Percentiles rank a stretch among this genome's conserved stretches.
phyloP scores from a whole-genome alignment of 768 basidiomycete genomes.

The Tephrocybe rancida region DNA sequence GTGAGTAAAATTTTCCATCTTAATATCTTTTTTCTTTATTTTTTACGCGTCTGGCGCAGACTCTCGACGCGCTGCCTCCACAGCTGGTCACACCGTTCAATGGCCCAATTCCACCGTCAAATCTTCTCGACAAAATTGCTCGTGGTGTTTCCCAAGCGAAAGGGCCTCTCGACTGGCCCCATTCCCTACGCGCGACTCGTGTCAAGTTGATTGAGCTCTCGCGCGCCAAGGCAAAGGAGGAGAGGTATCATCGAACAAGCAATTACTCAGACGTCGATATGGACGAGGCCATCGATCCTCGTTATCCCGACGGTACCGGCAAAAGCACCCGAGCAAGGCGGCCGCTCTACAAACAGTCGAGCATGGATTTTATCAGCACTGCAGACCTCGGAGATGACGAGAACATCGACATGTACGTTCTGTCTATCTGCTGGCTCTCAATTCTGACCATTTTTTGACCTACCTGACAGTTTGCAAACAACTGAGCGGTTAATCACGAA shows the following conservation, averaged over 20 bases:
- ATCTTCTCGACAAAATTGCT: conserved; percentile 86
- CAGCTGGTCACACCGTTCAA: conserved; percentile 89
- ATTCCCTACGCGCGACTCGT: conserved; percentile 81
- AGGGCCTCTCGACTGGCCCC: conserved; percentile 79
- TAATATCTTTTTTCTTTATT: conserved; percentile 13
- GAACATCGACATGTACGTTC: conserved; percentile 62
- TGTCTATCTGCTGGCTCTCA: conserved; percentile 11
- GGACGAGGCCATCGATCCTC: conserved; percentile 34
- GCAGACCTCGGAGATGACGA: conserved; percentile 53
- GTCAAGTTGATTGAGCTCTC: conserved; percentile 81
- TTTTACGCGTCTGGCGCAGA: conserved; percentile 41
- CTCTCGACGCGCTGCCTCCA: conserved; percentile 79
- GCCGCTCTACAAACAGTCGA: conserved; percentile 77
- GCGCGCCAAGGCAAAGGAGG: conserved; percentile 66
- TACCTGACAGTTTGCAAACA: conserved; percentile 69
- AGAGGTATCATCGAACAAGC: conserved; percentile 49
- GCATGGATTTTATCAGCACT: conserved; percentile 82
- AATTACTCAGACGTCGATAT: conserved; percentile 38
- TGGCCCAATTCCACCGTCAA: conserved; percentile 81
- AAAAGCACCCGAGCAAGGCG: conserved; percentile 38
- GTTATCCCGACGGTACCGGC: conserved; percentile 27
- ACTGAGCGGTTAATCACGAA: conserved; percentile 57
- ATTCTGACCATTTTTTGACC: conserved; percentile 35
- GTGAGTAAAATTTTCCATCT: conserved; percentile 39
- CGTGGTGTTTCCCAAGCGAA: conserved; percentile 76